Evolutionary conservation across 1,284 basidiomycete genomes (phyloP).

Genomic region (Ustilago trichophora): DNA sequence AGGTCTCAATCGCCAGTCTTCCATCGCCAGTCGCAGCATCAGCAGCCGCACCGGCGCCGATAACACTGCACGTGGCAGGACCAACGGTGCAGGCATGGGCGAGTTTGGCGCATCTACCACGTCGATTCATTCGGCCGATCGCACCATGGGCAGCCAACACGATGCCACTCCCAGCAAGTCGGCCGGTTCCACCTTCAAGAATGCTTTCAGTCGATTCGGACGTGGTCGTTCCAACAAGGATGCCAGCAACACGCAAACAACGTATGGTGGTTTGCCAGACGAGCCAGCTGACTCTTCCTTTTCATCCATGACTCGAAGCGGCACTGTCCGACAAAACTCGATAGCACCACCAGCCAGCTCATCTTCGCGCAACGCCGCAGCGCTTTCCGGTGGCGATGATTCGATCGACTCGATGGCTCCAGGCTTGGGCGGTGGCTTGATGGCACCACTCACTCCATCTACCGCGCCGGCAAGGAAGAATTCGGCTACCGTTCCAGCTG

Average conservation of each 20-base stretch:
- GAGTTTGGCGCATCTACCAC: conserved; percentile 52
- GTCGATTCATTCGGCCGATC: conserved; percentile 47
- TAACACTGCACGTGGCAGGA: conserved; percentile 12
- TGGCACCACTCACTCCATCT: conserved; percentile 53
- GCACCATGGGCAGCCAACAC: conserved; percentile 21
- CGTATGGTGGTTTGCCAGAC: conserved; percentile 48
- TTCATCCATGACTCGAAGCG: conserved; percentile 28
- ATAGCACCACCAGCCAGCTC: conserved; percentile 7
- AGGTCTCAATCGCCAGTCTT: conserved; percentile 21
- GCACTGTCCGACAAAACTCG: conserved; percentile 34
- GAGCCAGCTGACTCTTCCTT: conserved; percentile 39
- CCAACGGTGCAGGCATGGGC: conserved; percentile 36
- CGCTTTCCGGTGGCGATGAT: conserved; percentile 23
- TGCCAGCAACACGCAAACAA: conserved; percentile 35
- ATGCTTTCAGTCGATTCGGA: conserved; percentile 55
- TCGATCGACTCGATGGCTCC: conserved; percentile 41
- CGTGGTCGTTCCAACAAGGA: conserved; percentile 49
- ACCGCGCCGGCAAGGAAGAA: conserved; percentile 16
- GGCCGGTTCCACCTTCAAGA: conserved; percentile 50
- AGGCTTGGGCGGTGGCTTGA: conserved; percentile 35
- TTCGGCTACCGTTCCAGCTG: conserved; percentile 8
- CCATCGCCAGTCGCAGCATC: conserved; percentile 43
- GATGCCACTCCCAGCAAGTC: conserved; percentile 34
- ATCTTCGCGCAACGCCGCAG: conserved; percentile 16
- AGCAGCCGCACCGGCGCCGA: conserved; percentile 34